phyloP scores from a whole-genome alignment of 139 green algal genomes.

The Chlorella sp. region DNA sequence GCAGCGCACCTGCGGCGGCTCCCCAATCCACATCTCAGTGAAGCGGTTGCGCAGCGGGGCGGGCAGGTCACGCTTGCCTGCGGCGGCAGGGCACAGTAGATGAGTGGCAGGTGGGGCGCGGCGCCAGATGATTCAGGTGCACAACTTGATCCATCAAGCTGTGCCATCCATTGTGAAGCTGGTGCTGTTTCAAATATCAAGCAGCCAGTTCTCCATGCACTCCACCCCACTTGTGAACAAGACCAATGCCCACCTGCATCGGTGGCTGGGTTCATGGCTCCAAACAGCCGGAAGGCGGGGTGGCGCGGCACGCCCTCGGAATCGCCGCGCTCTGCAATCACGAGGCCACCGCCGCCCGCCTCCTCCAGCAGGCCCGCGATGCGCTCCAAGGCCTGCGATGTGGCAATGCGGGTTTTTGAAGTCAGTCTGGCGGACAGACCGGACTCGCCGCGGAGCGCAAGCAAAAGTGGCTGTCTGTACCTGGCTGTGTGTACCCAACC shows the following conservation, averaged over 20 bases:
- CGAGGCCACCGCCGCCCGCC: slow-evolving; percentile 58
- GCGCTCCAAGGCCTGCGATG: slow-evolving; percentile 79
- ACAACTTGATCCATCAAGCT: no score
- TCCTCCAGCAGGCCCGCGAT: slow-evolving; percentile 92
- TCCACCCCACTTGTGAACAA: neutral
- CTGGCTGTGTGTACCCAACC: no score
- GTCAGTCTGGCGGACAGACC: no score
- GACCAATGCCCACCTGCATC: slow-evolving; percentile 62
- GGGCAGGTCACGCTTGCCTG: slow-evolving; percentile 96
- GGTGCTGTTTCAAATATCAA: no score
- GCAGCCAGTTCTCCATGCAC: no score
- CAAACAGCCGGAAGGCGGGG: slow-evolving; percentile 94
- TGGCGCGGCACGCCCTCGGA: slow-evolving; percentile 75
- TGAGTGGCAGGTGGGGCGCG: no score
- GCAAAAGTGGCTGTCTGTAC: no score
- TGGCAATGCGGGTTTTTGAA: no score
- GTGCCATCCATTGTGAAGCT: no score
- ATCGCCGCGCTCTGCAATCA: slow-evolving; percentile 90
- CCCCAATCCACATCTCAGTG: slow-evolving; percentile 94
- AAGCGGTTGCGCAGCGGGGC: slow-evolving; percentile 89
- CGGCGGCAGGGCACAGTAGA: slow-evolving; percentile 18
- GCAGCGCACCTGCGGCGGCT: slow-evolving; percentile 64
- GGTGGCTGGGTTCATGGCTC: slow-evolving; percentile 98
- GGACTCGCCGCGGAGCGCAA: no score
- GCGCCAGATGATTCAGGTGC: no score